Evolutionary conservation across 2,329 filamentous ascomycete species (phyloP), one percentile per base, ranked within the genome.

Genomic region (Ceratocystis cubensis): DNA sequence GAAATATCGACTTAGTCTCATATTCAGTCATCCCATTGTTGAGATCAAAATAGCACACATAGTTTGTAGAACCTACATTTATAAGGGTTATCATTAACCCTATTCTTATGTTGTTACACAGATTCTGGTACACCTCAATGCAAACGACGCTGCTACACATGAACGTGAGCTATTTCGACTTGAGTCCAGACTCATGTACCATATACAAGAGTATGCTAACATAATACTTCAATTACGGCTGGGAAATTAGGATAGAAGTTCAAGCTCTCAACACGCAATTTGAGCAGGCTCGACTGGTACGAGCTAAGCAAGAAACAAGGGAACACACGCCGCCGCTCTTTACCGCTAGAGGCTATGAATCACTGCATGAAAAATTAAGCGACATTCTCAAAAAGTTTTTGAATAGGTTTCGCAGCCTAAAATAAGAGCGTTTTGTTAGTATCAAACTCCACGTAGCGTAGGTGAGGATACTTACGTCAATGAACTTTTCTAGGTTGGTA

Each of bases 401-500:
- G 87, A 67, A 96, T 95, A 0, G 90, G 90, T 80, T 92, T 93
- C 63, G 90, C 90, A 63, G 89, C 89, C 88, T 91, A 70, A 28
- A 8, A 59, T 25, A 65, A 3, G 46, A 71, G 74, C 0, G 2
- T 13, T 22, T 53, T 15, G 48, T 53, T 22, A 53, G 71, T 57
- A 70, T 44, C 25, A 5, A 41, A 45, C 8, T 45, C 7, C 20
- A 25, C 13, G 2, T 33, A 25, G 63, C 8, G n/a, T 10, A 10
- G 6, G 15, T 28, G 15, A 25, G 4, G 13, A 48, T 37, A 78
- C 87, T 73, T 73, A 90, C 89, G 75, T 95, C 91, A 72, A 96
- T 93, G 73, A 96, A 96, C 72, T 89, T 92, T 77, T 97, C 94
- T 67, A 97, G 79, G 75, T 96, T 91, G 73, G 89, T 88, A 72